These are phyloP conservation scores for Chalaropsis thielavioides DNA, from an alignment of 2,329 filamentous ascomycete species.

Conservation along the genomic window DNA sequence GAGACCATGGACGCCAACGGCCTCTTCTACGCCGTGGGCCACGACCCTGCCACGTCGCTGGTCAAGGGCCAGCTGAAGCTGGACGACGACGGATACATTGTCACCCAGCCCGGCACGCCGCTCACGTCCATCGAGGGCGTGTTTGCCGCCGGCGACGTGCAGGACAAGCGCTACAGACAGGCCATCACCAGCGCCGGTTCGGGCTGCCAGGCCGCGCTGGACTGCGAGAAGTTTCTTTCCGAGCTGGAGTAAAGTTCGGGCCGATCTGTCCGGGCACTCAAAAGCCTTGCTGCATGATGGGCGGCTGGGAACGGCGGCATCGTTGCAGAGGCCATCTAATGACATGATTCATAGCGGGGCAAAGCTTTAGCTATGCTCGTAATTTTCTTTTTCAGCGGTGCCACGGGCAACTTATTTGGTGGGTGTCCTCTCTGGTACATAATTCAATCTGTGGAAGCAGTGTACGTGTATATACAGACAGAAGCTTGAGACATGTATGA, in stretches of 20 bases:
- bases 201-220: constrained; percentile 87
- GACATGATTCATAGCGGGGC: constrained; percentile 4
- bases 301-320: neutral
- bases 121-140: constrained; percentile 81
- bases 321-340: neutral
- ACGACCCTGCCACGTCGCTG: constrained; percentile 82
- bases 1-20: constrained; percentile 83
- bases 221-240: constrained; percentile 84
- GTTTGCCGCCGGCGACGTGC: constrained; percentile 92
- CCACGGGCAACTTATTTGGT: neutral
- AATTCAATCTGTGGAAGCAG: neutral
- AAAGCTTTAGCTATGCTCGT: constrained; percentile 8
- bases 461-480: neutral
- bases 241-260: constrained; percentile 47
- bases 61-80: constrained; percentile 83
- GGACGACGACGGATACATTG: constrained; percentile 80
- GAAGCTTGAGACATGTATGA: no score
- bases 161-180: constrained; percentile 96
- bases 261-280: neutral
- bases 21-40: constrained; percentile 92
- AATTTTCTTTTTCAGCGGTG: neutral
- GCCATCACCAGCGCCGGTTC: constrained; percentile 94
- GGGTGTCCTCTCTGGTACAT: neutral
- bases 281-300: neutral
- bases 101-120: constrained; percentile 78